Conservation (phyloP, 2,329 filamentous ascomycete species). For the Aspergillus piperis region DNA sequence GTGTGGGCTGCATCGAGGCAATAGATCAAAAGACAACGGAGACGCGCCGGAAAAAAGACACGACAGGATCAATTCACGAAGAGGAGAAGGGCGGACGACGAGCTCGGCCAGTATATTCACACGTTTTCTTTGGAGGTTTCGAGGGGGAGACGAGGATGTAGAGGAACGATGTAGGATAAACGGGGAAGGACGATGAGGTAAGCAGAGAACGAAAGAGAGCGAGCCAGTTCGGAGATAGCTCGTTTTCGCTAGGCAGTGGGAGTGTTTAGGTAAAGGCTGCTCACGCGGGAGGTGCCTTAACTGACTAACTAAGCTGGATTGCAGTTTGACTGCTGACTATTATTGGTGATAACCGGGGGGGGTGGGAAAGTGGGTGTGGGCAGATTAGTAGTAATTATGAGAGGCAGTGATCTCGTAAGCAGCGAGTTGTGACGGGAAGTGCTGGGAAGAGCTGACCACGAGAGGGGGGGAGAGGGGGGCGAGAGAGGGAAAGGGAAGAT, state of each 20-base stretch:
- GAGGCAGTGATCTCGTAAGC: slow-evolving; percentile 29
- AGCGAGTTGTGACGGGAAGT: slow-evolving; percentile 8
- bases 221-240: slow-evolving; percentile 15
- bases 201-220: slow-evolving; percentile 26
- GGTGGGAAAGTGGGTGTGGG: background rate
- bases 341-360: slow-evolving; percentile 12
- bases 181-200: slow-evolving; percentile 38
- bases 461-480: too few relatives aligned
- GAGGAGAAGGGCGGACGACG: slow-evolving; percentile 5
- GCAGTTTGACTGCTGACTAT: slow-evolving; percentile 15
- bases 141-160: slow-evolving; percentile 15
- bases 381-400: background rate
- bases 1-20: slow-evolving; percentile 46
- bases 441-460: background rate
- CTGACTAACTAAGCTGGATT: background rate
- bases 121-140: slow-evolving; percentile 9
- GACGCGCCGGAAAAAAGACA: slow-evolving; percentile 20
- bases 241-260: slow-evolving; percentile 17
- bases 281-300: background rate
- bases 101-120: slow-evolving; percentile 9
- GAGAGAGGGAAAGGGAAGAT: slow-evolving; percentile 14
- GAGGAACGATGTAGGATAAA: slow-evolving; percentile 22
- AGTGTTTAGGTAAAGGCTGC: background rate
- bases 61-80: slow-evolving; percentile 19
- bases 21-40: slow-evolving; percentile 17